Conservation (phyloP, 2,329 filamentous ascomycete species). For the Thielaviopsis punctulata region DNA sequence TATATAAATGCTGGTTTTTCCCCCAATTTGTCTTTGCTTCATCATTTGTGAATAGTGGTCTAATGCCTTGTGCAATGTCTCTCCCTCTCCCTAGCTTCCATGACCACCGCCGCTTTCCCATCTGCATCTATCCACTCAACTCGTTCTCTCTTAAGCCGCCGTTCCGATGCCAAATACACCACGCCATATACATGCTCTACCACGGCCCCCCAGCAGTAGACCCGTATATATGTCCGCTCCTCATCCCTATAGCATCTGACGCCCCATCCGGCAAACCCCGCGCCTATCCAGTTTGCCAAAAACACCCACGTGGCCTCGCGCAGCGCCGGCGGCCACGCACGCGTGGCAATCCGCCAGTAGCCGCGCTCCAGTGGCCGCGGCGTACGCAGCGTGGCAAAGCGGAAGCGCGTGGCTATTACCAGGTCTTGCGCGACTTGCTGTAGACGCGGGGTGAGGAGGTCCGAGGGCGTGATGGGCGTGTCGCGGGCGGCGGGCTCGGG, state of each 20-base stretch:
- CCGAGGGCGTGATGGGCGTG: conserved; percentile 26
- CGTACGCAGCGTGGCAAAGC: not conserved
- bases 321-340: conserved; percentile 30
- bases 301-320: conserved; percentile 43
- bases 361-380: conserved; percentile 47
- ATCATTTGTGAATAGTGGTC: conserved; percentile 14
- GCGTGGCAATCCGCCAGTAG: conserved; percentile 53
- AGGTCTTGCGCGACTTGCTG: conserved; percentile 34
- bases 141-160: conserved; percentile 39
- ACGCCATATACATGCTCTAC: conserved; percentile 57
- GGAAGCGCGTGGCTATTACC: conserved; percentile 33
- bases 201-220: conserved; percentile 67
- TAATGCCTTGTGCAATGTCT: conserved; percentile 1
- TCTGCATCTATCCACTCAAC: conserved; percentile 50
- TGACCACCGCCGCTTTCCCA: conserved; percentile 33
- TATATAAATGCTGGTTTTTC: not conserved
- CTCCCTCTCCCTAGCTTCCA: conserved; percentile 16
- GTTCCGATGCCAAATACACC: conserved; percentile 53
- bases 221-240: conserved; percentile 31
- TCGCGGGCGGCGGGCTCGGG: conserved; percentile 32
- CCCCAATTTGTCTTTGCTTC: conserved; percentile 3
- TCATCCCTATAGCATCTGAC: conserved; percentile 37
- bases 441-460: conserved; percentile 40
- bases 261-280: conserved; percentile 48
- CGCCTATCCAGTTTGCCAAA: conserved; percentile 40